Percentiles rank a stretch among this genome's conserved stretches.
Conservation (phyloP, 495 filamentous ascomycete genomes). For the Hyphodiscus hymeniophilus region DNA sequence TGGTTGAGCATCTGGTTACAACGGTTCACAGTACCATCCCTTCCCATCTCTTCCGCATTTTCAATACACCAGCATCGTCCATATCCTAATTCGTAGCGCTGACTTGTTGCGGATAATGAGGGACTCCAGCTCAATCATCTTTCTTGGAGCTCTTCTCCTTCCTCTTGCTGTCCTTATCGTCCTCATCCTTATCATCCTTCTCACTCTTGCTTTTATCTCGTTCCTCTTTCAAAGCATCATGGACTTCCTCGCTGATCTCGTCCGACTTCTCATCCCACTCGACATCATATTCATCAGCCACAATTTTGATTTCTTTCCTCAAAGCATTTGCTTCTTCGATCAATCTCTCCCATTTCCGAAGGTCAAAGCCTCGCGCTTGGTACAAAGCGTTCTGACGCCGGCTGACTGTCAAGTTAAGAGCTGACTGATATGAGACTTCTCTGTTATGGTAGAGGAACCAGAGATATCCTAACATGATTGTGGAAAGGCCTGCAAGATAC, state of each 20-base stretch:
- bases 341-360: conserved; percentile 65
- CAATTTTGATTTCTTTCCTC: conserved; percentile 67
- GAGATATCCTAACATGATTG: conserved; percentile 81
- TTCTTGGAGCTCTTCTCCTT: conserved; percentile 20
- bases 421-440: conserved; percentile 76
- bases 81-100: no score
- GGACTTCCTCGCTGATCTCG: conserved; percentile 66
- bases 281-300: conserved; percentile 87
- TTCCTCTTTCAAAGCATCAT: conserved; percentile 59
- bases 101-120: no score
- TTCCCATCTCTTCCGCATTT: no score
- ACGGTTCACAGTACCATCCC: no score
- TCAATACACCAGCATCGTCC: no score
- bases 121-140: not conserved
- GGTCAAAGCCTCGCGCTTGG: conserved; percentile 62
- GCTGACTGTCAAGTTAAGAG: conserved; percentile 78
- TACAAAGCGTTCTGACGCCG: conserved; percentile 73
- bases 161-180: conserved; percentile 25
- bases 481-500: conserved; percentile 74
- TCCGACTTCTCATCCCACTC: conserved; percentile 84
- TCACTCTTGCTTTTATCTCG: conserved; percentile 34
- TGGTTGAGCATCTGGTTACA: no score
- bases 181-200: conserved; percentile 30
- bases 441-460: conserved; percentile 94
- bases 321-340: conserved; percentile 78